Conservation (phyloP, 345 rosid species). For the Euclidium syriacum region DNA sequence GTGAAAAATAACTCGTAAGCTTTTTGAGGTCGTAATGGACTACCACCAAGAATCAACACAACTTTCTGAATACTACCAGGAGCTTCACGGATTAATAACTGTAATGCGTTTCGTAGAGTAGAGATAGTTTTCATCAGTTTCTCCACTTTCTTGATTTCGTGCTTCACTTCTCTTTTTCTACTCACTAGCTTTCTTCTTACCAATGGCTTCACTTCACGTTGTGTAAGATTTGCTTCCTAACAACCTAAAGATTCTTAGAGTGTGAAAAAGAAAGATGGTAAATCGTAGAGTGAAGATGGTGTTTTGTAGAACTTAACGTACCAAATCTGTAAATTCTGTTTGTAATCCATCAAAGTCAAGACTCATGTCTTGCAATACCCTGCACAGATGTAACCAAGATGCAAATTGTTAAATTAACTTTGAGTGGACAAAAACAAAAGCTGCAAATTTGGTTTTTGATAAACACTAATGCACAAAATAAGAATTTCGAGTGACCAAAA, state of each 20-base stretch:
- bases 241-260: slow-evolving; percentile 31
- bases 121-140: slow-evolving; percentile 58
- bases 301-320: slow-evolving; percentile 35
- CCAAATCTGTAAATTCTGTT: slow-evolving; percentile 55
- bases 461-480: background rate
- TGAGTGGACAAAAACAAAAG: background rate
- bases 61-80: slow-evolving; percentile 40
- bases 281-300: slow-evolving; percentile 1
- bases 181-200: slow-evolving; percentile 43
- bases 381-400: slow-evolving; percentile 25
- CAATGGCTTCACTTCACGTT: slow-evolving; percentile 41
- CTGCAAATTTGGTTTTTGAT: background rate
- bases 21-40: slow-evolving; percentile 67
- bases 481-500: too few relatives aligned
- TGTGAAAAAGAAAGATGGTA: slow-evolving; percentile 5
- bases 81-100: slow-evolving; percentile 39
- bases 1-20: slow-evolving; percentile 58
- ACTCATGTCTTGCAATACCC: slow-evolving; percentile 69
- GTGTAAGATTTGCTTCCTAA: slow-evolving; percentile 49
- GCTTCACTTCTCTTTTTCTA: slow-evolving; percentile 67
- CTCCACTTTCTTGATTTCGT: slow-evolving; percentile 53
- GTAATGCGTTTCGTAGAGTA: slow-evolving; percentile 48
- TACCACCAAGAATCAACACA: slow-evolving; percentile 63
- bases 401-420: background rate
- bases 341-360: slow-evolving; percentile 52